phyloP scores from a whole-genome alignment of 345 rosid species.

The Boechera divaricarpa region DNA sequence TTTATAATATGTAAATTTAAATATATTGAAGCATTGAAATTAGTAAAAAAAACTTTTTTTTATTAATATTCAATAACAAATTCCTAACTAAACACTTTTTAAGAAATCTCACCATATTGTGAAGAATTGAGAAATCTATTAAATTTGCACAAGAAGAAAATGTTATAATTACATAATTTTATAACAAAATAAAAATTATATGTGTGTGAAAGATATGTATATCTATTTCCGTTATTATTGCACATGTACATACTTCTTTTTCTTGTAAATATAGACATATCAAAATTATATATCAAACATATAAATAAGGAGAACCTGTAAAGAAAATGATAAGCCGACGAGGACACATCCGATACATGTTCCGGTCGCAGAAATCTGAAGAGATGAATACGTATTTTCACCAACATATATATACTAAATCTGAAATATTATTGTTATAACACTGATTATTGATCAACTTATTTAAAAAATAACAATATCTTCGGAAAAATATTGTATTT shows the following conservation, averaged over 20 bases:
- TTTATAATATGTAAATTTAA: neutral
- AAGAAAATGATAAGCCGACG: slow-evolving; percentile 56
- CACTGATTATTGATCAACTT: too few species aligned
- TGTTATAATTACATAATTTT: too few species aligned
- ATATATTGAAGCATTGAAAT: neutral
- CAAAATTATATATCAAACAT: neutral
- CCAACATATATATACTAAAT: too few species aligned
- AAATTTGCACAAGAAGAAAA: neutral
- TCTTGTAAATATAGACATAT: neutral
- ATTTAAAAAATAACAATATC: too few species aligned
- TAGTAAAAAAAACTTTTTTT: too few species aligned
- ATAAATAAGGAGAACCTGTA: slow-evolving; percentile 49
- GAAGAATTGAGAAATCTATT: neutral
- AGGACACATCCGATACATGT: slow-evolving; percentile 74
- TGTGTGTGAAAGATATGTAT: neutral
- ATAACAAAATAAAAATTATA: neutral
- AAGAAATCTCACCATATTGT: neutral
- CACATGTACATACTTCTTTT: neutral
- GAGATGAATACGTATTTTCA: neutral
- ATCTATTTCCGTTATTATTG: neutral
- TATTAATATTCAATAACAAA: neutral
- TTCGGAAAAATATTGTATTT: too few species aligned
- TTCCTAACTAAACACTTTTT: neutral
- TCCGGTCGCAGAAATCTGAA: slow-evolving; percentile 84
- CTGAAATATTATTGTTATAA: too few species aligned